Evolutionary conservation across 352 stramenopile genomes (phyloP).

Genomic region (Phytophthora citrophthora): DNA sequence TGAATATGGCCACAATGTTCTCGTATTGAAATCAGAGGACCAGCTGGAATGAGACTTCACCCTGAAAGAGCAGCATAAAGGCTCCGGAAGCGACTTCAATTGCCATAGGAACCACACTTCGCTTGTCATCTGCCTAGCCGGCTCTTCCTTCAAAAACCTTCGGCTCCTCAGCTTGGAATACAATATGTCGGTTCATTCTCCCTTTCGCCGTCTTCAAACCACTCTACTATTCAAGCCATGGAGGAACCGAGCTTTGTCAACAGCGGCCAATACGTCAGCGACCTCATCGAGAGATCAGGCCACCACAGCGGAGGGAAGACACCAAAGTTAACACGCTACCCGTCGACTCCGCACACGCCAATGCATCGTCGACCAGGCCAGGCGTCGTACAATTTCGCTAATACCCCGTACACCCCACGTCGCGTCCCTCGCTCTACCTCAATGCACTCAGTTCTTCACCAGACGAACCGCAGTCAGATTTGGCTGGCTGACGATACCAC

Average conservation of each 20-base stretch:
- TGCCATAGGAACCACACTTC: slow-evolving; percentile 24
- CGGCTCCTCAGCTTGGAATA: too few relatives aligned
- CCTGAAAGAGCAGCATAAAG: background rate
- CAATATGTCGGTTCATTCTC: slow-evolving; percentile 3
- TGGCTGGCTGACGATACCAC: slow-evolving; percentile 28
- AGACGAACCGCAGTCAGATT: slow-evolving; percentile 39
- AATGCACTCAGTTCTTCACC: slow-evolving; percentile 32
- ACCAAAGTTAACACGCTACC: slow-evolving; percentile 21
- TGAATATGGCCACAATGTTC: background rate
- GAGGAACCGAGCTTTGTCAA: slow-evolving; percentile 28
- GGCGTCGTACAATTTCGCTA: slow-evolving; percentile 29
- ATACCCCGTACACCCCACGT: slow-evolving; percentile 31
- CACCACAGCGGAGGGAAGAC: slow-evolving; percentile 15
- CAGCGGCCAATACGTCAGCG: slow-evolving; percentile 36
- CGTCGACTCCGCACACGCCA: slow-evolving; percentile 23
- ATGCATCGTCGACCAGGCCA: slow-evolving; percentile 22
- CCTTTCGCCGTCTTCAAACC: slow-evolving; percentile 1
- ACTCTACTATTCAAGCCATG: slow-evolving; percentile 7
- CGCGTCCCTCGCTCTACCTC: slow-evolving; percentile 12
- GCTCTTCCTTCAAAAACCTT: slow-evolving; percentile 11
- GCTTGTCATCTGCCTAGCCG: slow-evolving; percentile 18
- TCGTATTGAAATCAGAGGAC: slow-evolving; percentile 8
- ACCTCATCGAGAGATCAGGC: slow-evolving; percentile 34
- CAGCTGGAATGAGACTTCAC: slow-evolving; percentile 12
- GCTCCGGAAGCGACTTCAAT: background rate